Evolutionary conservation across 257 asterid genomes (phyloP), one percentile per base, ranked within the genome.

Genomic region (Nicotiana otophora): DNA sequence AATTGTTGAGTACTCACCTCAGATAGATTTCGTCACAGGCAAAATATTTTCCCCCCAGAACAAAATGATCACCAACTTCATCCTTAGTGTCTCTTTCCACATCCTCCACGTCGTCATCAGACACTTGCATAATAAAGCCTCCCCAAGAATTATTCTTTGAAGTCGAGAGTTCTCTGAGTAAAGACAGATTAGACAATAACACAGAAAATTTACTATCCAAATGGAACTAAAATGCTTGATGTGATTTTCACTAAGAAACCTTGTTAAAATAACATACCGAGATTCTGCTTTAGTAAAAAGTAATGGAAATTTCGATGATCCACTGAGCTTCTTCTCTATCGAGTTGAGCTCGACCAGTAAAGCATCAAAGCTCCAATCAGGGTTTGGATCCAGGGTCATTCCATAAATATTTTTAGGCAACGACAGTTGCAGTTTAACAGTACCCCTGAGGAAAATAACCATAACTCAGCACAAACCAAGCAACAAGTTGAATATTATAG

Each of bases 341-440:
- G 88, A 84, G 42, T 87, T 87, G 30, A 94, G 91, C 90, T 95
- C 98, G 16, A 76, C 84, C 5, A 92, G 79, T 84, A 95, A 89
- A 81, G 86, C 86, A 79, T 92, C 94, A 17, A 93, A 90, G 77
- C 90, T 95, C 95, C 98, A 95, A 87, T 95, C 97, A 1, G 97
- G 98, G 39, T 91, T 91, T 14, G 98, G 98, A 86, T 92, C 96
- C 78, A 90, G 86, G 1, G 95, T 85, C 20, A 93, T 82, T 65
- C 94, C 96, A 61, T 90, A 86, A 16, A 92, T 87, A 26, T 69
- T 84, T 72, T 86, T 83, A 0, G 92, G 90, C 69, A 82, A 86
- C 8, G 86, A 92, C 62, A 87, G 89, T 83, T 87, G 89, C 88
- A 95, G 82, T 53, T 80, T 83, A 42, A 95, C 36, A 69, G 77